Evolutionary conservation across 2,329 filamentous ascomycete species (phyloP).

Genomic region (Aaosphaeria arxii): DNA sequence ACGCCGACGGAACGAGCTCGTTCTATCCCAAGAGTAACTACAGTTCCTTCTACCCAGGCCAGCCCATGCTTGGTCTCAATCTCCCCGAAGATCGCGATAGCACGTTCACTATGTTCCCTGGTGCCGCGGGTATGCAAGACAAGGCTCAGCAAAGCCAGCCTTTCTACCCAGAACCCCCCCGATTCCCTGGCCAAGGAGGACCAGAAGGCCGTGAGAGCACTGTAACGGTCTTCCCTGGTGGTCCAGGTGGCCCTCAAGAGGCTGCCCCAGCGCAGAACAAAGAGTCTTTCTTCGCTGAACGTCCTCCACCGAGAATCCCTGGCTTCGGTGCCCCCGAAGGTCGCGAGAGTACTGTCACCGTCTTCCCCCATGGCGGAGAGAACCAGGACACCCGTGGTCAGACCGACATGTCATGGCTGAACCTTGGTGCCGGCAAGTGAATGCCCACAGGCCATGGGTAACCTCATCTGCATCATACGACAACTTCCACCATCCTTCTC

Average conservation of each 20-base stretch:
- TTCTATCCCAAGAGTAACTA: conserved; percentile 52
- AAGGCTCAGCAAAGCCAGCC: not conserved
- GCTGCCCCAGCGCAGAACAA: not conserved
- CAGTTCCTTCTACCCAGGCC: conserved; percentile 49
- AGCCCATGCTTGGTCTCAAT: conserved; percentile 49
- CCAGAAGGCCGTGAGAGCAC: conserved; percentile 54
- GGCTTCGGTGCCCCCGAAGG: conserved; percentile 57
- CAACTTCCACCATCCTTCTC: too few species aligned
- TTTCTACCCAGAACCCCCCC: not conserved
- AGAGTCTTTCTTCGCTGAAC: conserved; percentile 21
- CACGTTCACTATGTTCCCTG: conserved; percentile 32
- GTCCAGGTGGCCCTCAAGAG: not conserved
- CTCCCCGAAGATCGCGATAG: conserved; percentile 65
- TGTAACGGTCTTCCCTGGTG: conserved; percentile 19
- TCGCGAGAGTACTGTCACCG: conserved; percentile 54
- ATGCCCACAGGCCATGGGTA: not conserved
- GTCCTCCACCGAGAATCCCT: conserved; percentile 4
- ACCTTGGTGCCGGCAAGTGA: conserved; percentile 53
- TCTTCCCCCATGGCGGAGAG: conserved; percentile 18
- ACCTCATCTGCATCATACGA: too few species aligned
- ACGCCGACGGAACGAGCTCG: conserved; percentile 30
- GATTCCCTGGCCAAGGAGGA: conserved; percentile 1
- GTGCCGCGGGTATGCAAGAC: not conserved
- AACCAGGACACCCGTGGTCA: not conserved
- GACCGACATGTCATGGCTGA: conserved; percentile 78